phyloP scores from a whole-genome alignment of 2,329 filamentous ascomycete species.

The Rhytidhysteron rufulum region DNA sequence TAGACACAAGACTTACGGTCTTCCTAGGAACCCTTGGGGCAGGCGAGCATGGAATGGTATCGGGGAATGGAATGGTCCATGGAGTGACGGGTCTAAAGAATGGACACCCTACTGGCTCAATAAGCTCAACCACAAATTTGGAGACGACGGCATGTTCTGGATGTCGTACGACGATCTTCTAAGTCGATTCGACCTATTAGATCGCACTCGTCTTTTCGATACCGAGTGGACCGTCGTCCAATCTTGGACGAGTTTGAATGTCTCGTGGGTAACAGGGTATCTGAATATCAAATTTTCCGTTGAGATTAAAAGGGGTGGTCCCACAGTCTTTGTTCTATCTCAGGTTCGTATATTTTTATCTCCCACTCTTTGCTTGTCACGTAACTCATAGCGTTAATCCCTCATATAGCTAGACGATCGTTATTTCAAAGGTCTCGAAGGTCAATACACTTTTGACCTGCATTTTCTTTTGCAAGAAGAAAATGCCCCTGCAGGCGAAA shows the following conservation, averaged over 20 bases:
- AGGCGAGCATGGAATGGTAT: conserved; percentile 42
- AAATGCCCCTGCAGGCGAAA: conserved; percentile 44
- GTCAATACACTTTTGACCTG: conserved; percentile 54
- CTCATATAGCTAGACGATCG: conserved; percentile 49
- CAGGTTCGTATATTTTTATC: conserved; percentile 52
- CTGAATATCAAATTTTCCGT: conserved; percentile 58
- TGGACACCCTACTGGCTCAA: conserved; percentile 78
- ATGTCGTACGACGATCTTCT: conserved; percentile 58
- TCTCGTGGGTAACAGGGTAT: conserved; percentile 59
- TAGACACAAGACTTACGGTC: no score
- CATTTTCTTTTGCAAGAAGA: conserved; percentile 57
- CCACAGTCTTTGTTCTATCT: conserved; percentile 56
- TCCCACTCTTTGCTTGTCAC: conserved; percentile 40
- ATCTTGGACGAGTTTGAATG: conserved; percentile 56
- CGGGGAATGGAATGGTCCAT: conserved; percentile 72
- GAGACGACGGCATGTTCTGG: conserved; percentile 68
- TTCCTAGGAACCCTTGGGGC: conserved; percentile 71
- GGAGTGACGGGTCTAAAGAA: conserved; percentile 77
- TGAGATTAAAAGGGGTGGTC: conserved; percentile 48
- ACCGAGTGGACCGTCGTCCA: conserved; percentile 57
- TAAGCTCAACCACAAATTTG: conserved; percentile 67
- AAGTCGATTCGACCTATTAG: conserved; percentile 54
- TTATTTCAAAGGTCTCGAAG: conserved; percentile 55
- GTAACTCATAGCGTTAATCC: conserved; percentile 50
- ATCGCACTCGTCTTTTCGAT: conserved; percentile 58